These are phyloP conservation scores for Purpureocillium lavendulum DNA, from an alignment of 2,329 filamentous ascomycete species.

Conservation along the genomic window DNA sequence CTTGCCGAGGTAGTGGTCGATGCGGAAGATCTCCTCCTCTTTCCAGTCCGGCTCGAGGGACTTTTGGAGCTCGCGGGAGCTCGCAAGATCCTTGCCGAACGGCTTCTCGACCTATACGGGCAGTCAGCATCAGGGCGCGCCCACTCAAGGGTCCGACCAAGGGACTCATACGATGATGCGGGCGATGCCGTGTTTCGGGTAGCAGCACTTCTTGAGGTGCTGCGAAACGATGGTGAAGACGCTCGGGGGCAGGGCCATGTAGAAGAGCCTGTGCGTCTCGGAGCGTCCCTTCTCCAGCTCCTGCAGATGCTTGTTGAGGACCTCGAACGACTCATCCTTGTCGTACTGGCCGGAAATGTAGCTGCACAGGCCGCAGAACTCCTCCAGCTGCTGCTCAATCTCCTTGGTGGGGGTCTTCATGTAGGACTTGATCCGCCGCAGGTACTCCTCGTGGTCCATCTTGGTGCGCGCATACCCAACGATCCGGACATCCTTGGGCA, in stretches of 20 bases:
- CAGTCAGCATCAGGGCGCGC: conserved; percentile 10
- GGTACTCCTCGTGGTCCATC: conserved; percentile 96
- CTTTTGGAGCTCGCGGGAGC: conserved; percentile 89
- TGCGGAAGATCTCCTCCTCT: conserved; percentile 97
- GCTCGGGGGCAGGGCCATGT: conserved; percentile 96
- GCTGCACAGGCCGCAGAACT: conserved; percentile 80
- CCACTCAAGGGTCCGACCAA: no score
- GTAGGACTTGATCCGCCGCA: conserved; percentile 90
- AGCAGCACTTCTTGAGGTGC: conserved; percentile 95
- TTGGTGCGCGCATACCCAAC: conserved; percentile 98
- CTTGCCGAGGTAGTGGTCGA: conserved; percentile 98
- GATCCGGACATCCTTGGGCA: conserved; percentile 92
- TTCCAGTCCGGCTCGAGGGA: conserved; percentile 97
- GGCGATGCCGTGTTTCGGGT: conserved; percentile 81
- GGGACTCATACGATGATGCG: conserved; percentile 71
- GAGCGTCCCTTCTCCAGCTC: conserved; percentile 74
- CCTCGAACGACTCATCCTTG: conserved; percentile 86
- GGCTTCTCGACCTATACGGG: conserved; percentile 83
- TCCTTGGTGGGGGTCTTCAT: conserved; percentile 99
- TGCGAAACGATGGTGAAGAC: conserved; percentile 98
- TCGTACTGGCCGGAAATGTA: conserved; percentile 98
- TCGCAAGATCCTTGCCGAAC: conserved; percentile 92
- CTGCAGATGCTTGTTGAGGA: conserved; percentile 77
- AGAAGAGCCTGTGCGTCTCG: conserved; percentile 90
- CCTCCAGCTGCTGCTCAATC: conserved; percentile 86